Conservation (phyloP, 305 asterid genomes). For the Solanum hybrid region DNA sequence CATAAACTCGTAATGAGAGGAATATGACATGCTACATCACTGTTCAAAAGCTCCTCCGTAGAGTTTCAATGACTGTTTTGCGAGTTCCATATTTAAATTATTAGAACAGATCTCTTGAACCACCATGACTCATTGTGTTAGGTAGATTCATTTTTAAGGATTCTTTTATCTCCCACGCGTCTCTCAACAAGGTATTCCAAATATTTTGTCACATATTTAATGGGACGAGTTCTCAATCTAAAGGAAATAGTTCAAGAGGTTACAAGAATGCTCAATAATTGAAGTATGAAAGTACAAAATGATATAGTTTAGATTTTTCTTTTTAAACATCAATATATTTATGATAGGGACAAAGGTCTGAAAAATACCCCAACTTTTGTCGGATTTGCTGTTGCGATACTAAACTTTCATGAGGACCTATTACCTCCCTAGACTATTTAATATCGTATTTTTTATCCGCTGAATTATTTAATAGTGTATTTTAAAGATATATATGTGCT, state of each 20-base stretch:
- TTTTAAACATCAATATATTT: no score
- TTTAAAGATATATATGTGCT: no score
- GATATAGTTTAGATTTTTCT: background rate
- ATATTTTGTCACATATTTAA: background rate
- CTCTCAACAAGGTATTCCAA: background rate
- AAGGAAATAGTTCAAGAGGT: background rate
- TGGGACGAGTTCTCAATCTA: background rate
- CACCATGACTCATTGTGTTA: background rate
- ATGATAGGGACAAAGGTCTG: no score
- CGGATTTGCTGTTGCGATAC: no score
- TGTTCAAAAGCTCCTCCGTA: background rate
- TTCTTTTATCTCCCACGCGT: background rate
- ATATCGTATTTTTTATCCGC: no score
- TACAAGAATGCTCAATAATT: background rate
- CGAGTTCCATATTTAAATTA: background rate
- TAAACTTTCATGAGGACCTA: no score
- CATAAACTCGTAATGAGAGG: background rate
- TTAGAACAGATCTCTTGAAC: background rate
- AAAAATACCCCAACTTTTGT: no score
- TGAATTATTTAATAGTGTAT: no score
- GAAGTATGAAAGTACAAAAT: background rate
- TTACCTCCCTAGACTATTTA: no score
- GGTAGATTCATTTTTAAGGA: background rate
- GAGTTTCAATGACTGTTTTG: background rate
- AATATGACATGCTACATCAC: background rate